Base-by-base conservation (phyloP, 768 basidiomycete genomes). In the Boletus patriciae region DNA sequence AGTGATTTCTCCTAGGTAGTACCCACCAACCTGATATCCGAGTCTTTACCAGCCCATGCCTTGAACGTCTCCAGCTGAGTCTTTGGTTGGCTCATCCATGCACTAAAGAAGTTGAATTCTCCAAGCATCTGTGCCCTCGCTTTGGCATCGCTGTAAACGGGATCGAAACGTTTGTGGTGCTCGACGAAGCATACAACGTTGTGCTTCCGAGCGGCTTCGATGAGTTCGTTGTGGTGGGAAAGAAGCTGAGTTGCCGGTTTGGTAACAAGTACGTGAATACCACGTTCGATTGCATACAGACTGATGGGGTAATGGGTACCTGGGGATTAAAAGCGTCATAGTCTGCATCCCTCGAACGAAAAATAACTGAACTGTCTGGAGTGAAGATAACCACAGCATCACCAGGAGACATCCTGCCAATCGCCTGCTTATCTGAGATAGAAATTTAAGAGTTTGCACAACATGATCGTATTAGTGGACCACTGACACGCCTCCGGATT, bases 61-160 rank as follows among this genome's bases (percentile, higher is more conserved):
- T 86, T 85, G 84, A 96, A 97, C 0, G 94, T 96, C 73, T 94
- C 91, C 27, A 97, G 81, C 73, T 97, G 94, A 65, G 84, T 87
- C 76, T 97, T 97, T 42, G 94, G 94, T 72, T 96, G 94, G 67
- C 90, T 93, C 94, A 97, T 97, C 92, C 94, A 96, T 37, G 93
- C 91, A 63, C 78, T 91, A 83, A 94, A 96, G 74, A 93, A 96
- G 76, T 94, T 96, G 77, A 94, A 93, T 72, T 95, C 92, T 34
- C 94, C 92, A 25, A 95, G 79, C 8, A 81, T 74, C 27, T 79
- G 81, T 29, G 88, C 88, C 50, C 88, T 85, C 5, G 85, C 87
- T 65, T 85, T 87, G 38, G 93, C 94, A 69, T 97, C 94, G 65
- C 88, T 89, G 77, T 97, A 96, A 13, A 88, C 92, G 6, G 94